Percentiles rank a stretch among this genome's conserved stretches.
phyloP scores from a whole-genome alignment of 768 basidiomycete species.

The Hydnum rufescens region DNA sequence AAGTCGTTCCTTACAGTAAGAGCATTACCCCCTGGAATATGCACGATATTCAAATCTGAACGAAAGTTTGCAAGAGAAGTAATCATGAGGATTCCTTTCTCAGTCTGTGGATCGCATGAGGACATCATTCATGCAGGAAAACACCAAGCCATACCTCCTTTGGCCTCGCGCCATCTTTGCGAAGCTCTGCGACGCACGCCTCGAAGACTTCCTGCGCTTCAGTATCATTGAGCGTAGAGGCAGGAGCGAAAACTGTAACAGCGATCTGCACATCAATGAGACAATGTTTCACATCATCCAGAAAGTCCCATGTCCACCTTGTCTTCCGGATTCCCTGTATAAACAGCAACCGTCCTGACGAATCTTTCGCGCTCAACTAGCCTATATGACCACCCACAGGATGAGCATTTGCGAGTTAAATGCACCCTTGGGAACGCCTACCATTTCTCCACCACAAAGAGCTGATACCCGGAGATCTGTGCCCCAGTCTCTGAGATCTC shows the following conservation, averaged over 20 bases:
- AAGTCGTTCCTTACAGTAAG: conserved; percentile 41
- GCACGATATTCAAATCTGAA: conserved; percentile 71
- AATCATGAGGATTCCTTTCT: conserved; percentile 50
- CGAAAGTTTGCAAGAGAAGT: conserved; percentile 77
- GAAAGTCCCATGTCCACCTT: conserved; percentile 21
- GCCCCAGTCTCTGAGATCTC: conserved; percentile 29
- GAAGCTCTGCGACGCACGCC: conserved; percentile 36
- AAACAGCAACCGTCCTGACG: conserved; percentile 45
- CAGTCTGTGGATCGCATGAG: conserved; percentile 24
- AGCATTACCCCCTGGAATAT: conserved; percentile 52
- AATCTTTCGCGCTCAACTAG: conserved; percentile 45
- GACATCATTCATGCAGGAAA: background rate
- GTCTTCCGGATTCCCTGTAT: conserved; percentile 56
- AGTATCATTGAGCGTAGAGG: conserved; percentile 21
- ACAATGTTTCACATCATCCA: background rate
- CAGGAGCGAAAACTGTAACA: conserved; percentile 35
- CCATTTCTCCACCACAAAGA: conserved; percentile 82
- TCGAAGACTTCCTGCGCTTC: conserved; percentile 40
- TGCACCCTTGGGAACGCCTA: conserved; percentile 11
- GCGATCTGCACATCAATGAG: conserved; percentile 26
- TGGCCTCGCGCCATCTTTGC: conserved; percentile 54
- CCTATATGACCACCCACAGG: conserved; percentile 22
- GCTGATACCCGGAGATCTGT: conserved; percentile 44
- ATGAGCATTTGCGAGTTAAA: background rate
- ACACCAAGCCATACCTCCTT: conserved; percentile 28